Evolutionary conservation across 306 rosid species (phyloP).

Genomic region (Carpinus fangiana): DNA sequence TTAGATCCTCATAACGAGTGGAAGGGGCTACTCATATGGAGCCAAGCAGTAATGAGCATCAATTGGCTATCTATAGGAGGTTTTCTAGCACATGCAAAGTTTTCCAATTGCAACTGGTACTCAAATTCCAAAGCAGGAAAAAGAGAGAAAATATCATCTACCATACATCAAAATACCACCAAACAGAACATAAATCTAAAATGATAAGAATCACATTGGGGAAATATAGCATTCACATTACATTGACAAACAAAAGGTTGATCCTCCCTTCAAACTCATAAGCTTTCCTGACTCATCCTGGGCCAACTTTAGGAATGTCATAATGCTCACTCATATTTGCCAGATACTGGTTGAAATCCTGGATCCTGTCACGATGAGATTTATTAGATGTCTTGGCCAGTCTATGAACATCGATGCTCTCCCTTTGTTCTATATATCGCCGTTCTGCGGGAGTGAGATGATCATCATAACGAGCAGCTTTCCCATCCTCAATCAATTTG

Average conservation of each 20-base stretch:
- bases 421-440: conserved; percentile 90
- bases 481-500: conserved; percentile 51
- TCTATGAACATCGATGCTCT: conserved; percentile 72
- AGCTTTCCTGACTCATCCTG: conserved; percentile 49
- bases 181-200: not conserved
- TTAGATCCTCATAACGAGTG: not conserved
- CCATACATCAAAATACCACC: conserved; percentile 4
- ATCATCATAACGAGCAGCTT: conserved; percentile 59
- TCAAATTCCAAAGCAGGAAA: not conserved
- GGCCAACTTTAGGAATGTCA: conserved; percentile 97
- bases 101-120: not conserved
- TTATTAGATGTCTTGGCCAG: conserved; percentile 81
- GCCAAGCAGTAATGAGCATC: not conserved
- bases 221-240: conserved; percentile 9
- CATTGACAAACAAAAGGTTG: conserved; percentile 19
- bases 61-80: not conserved
- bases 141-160: conserved; percentile 16
- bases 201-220: conserved; percentile 19
- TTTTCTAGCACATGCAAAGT: not conserved
- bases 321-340: conserved; percentile 99
- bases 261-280: conserved; percentile 13
- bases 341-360: conserved; percentile 92
- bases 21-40: not conserved
- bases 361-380: conserved; percentile 95
- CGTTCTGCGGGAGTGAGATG: conserved; percentile 88